Conservation (phyloP, 2,329 filamentous ascomycete genomes). For the Xylaria sp. region DNA sequence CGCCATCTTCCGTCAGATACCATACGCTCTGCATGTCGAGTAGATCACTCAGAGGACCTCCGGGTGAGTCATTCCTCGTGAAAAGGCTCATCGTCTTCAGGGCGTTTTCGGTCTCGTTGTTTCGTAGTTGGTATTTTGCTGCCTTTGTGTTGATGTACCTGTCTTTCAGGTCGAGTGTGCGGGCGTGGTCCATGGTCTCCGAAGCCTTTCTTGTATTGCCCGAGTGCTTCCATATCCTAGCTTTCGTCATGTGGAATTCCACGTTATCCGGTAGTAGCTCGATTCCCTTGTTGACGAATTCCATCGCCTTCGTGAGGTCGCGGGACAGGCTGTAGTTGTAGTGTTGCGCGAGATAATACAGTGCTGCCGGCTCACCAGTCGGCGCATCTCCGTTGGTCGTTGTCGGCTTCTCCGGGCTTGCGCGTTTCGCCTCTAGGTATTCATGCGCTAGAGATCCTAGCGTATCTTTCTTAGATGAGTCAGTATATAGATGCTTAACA, state of each 20-base stretch:
- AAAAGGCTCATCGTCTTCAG: conserved; percentile 91
- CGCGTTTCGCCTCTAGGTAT: conserved; percentile 65
- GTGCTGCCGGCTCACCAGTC: conserved; percentile 75
- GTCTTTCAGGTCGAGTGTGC: conserved; percentile 84
- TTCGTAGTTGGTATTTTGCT: conserved; percentile 93
- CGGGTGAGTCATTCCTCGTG: conserved; percentile 85
- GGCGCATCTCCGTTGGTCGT: conserved; percentile 47
- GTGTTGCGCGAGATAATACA: conserved; percentile 95
- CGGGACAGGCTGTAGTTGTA: conserved; percentile 92
- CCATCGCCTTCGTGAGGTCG: conserved; percentile 77
- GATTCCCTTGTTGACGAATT: conserved; percentile 83
- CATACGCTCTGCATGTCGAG: conserved; percentile 99
- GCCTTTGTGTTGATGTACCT: conserved; percentile 98
- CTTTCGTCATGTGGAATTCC: conserved; percentile 94
- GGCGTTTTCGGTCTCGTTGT: conserved; percentile 85
- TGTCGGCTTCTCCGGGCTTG: conserved; percentile 48
- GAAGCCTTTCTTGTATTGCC: conserved; percentile 80
- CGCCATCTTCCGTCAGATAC: conserved; percentile 94
- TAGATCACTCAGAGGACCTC: conserved; percentile 86
- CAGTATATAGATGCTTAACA: conserved; percentile 87
- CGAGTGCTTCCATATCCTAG: conserved; percentile 88
- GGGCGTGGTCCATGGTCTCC: conserved; percentile 84
- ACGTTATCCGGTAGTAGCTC: conserved; percentile 78
- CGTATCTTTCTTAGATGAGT: conserved; percentile 74
- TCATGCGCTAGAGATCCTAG: conserved; percentile 77